phyloP scores from a whole-genome alignment of 225 moss, liverwort and hornwort genomes.

The Marchantia polymorpha region DNA sequence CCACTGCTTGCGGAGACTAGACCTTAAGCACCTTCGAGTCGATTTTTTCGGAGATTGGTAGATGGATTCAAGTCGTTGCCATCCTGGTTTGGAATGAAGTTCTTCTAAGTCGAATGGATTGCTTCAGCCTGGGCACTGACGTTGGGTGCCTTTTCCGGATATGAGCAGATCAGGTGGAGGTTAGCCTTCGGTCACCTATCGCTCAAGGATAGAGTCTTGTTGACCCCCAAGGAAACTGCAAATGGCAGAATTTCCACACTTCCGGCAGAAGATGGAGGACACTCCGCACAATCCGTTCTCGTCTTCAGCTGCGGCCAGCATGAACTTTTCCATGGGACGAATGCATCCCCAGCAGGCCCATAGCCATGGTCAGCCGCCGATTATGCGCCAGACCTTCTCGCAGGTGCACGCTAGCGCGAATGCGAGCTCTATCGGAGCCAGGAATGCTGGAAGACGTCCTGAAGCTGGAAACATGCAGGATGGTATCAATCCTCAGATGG shows the following conservation, averaged over 20 bases:
- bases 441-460: conserved; percentile 24
- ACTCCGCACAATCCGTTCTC: background rate
- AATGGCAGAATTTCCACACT: conserved; percentile 17
- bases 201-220: background rate
- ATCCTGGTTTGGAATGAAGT: background rate
- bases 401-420: conserved; percentile 21
- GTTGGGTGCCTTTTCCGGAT: background rate
- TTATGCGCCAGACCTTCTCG: conserved; percentile 3
- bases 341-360: conserved; percentile 20
- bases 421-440: conserved; percentile 4
- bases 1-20: background rate
- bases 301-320: background rate
- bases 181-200: background rate
- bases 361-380: background rate
- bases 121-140: background rate
- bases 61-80: background rate
- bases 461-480: conserved; percentile 51
- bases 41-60: background rate
- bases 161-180: conserved; percentile 24
- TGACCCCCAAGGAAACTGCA: background rate
- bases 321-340: conserved; percentile 51
- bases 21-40: background rate
- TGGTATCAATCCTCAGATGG: conserved; percentile 20
- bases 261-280: conserved; percentile 23
- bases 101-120: background rate